Conservation (phyloP, 73 alveolate genomes). For the Paramecium octaurelia region DNA sequence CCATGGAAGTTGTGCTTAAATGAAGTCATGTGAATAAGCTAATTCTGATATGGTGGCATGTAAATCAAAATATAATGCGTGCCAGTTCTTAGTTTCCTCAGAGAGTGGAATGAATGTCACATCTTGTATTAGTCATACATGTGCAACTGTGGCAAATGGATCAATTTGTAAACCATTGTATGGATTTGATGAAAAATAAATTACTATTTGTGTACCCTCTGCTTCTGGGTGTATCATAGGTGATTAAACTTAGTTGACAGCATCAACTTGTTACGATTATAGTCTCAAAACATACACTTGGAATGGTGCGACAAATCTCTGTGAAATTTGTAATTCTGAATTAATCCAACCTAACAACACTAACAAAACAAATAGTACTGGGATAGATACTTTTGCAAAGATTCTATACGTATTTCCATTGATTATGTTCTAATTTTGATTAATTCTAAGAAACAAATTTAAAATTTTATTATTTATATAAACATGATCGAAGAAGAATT, state of each 20-base stretch:
- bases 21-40: constrained; percentile 7
- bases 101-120: background rate
- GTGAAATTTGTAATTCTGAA: background rate
- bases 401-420: background rate
- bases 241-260: background rate
- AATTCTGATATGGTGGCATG: constrained; percentile 19
- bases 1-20: background rate
- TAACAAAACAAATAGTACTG: background rate
- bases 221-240: background rate
- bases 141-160: background rate
- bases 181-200: background rate
- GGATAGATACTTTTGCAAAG: background rate
- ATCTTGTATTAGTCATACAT: background rate
- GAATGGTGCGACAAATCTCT: background rate
- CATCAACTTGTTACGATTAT: background rate
- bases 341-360: background rate
- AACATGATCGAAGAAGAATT: background rate
- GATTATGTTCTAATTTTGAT: background rate
- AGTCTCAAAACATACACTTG: background rate
- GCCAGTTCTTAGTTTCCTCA: background rate
- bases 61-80: background rate
- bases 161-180: background rate
- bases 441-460: background rate
- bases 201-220: background rate
- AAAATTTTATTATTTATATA: background rate